Evolutionary conservation across 1,284 basidiomycete species (phyloP).

Genomic region (Crucibulum cyathiforme): DNA sequence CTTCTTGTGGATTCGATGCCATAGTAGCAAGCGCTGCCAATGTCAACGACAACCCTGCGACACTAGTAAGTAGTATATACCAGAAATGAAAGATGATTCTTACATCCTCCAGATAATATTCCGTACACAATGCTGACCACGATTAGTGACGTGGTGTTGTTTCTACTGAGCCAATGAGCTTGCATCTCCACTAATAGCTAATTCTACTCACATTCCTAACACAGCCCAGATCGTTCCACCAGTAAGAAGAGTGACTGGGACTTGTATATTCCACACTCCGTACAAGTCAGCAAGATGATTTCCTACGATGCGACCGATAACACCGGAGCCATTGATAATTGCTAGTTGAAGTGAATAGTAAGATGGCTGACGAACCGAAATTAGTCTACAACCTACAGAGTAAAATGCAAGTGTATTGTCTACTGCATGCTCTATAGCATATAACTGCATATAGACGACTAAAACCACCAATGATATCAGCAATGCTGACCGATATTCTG

Average conservation of each 20-base stretch:
- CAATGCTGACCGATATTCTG: too few species aligned
- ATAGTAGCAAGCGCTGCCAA: conserved; percentile 20
- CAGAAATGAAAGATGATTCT: background rate
- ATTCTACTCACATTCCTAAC: conserved; percentile 22
- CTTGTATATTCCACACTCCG: conserved; percentile 25
- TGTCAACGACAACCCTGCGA: conserved; percentile 24
- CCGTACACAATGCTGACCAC: conserved; percentile 27
- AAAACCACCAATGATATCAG: too few species aligned
- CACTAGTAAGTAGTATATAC: background rate
- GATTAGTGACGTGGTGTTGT: conserved; percentile 18
- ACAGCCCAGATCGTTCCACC: conserved; percentile 27
- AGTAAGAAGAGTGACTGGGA: conserved; percentile 15
- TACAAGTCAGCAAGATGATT: conserved; percentile 27
- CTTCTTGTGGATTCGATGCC: conserved; percentile 23
- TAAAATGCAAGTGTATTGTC: conserved; percentile 25
- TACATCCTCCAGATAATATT: conserved; percentile 30
- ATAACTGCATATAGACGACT: conserved; percentile 32
- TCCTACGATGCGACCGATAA: conserved; percentile 22
- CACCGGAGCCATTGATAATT: conserved; percentile 26
- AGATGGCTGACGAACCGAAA: background rate
- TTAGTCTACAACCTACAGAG: conserved; percentile 17
- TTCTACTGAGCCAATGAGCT: conserved; percentile 9
- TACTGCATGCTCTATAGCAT: conserved; percentile 23
- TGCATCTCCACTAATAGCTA: background rate
- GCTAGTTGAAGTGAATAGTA: conserved; percentile 15